Evolutionary conservation across 805 yeast genomes (phyloP).

Genomic region (Metschnikowia lunata): DNA sequence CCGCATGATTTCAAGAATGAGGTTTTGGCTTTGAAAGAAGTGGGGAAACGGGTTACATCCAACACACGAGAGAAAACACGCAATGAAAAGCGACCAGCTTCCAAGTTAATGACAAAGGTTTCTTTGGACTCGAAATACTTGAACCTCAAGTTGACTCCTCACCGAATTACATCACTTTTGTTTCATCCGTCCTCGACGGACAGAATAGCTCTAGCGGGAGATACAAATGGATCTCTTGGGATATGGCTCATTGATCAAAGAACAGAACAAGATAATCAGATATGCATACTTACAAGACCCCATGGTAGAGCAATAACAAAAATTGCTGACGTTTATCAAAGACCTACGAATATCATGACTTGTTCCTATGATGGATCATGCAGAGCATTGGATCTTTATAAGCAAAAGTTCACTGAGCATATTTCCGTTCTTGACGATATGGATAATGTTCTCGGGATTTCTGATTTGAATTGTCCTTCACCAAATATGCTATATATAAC

Average conservation of each 20-base stretch:
- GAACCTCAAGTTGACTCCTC: conserved; percentile 50
- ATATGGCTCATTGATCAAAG: conserved; percentile 73
- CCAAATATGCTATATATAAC: conserved; percentile 62
- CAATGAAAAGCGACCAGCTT: too few species aligned
- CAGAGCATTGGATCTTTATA: conserved; percentile 62
- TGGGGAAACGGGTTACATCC: too few species aligned
- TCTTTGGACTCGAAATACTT: too few species aligned
- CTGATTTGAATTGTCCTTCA: conserved; percentile 60
- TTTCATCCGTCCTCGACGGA: conserved; percentile 72
- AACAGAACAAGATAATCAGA: conserved; percentile 38
- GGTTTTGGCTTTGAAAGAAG: too few species aligned
- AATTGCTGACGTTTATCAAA: conserved; percentile 48
- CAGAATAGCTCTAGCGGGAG: conserved; percentile 77
- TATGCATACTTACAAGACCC: conserved; percentile 60
- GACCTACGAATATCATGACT: conserved; percentile 56
- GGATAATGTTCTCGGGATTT: conserved; percentile 53
- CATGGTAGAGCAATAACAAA: conserved; percentile 74
- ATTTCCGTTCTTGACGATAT: conserved; percentile 47
- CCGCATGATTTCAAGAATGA: too few species aligned
- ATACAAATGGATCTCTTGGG: conserved; percentile 81
- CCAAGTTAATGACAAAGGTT: too few species aligned
- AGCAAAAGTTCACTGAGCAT: conserved; percentile 52
- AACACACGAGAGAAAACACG: too few species aligned
- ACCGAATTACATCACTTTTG: conserved; percentile 66
- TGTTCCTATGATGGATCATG: conserved; percentile 88